Evolutionary conservation across 2,329 filamentous ascomycete genomes (phyloP).

Genomic region (Plenodomus lindquistii): DNA sequence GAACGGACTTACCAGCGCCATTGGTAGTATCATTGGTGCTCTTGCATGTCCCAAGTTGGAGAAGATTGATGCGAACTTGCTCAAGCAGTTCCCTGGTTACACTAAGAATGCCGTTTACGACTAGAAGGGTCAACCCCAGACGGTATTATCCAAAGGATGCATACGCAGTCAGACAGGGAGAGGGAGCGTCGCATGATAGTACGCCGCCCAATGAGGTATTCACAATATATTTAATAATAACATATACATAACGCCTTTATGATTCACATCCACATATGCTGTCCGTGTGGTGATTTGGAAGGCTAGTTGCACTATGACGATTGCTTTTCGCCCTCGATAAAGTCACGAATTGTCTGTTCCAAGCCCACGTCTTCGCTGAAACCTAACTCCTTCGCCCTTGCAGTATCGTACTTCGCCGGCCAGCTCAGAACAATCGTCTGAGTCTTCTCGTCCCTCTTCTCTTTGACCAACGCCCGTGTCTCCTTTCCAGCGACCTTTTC

Average conservation of each 20-base stretch:
- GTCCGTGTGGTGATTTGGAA: too few relatives aligned
- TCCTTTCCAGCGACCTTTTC: conserved; percentile 59
- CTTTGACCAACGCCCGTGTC: conserved; percentile 55
- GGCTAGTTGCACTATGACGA: conserved; percentile 6
- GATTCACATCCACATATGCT: too few relatives aligned
- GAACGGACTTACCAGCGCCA: conserved; percentile 13
- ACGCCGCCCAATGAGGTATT: background rate
- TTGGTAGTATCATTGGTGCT: conserved; percentile 16
- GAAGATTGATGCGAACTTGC: conserved; percentile 13
- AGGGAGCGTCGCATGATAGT: background rate
- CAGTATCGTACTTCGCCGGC: conserved; percentile 61
- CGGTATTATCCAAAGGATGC: background rate
- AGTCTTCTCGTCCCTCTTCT: conserved; percentile 56
- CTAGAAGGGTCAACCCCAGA: background rate
- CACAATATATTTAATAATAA: background rate
- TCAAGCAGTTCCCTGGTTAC: conserved; percentile 27
- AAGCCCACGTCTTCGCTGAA: conserved; percentile 55
- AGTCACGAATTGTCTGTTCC: conserved; percentile 52
- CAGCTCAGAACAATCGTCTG: conserved; percentile 60
- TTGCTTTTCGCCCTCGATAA: conserved; percentile 38
- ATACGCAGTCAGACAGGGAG: background rate
- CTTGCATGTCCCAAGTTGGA: conserved; percentile 22
- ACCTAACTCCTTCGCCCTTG: conserved; percentile 58
- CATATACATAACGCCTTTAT: background rate
- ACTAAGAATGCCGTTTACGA: conserved; percentile 19